A percentile compares a stretch with the other conserved stretches of the same genome.
These are phyloP conservation scores for Talaromyces borbonicus DNA, from an alignment of 495 filamentous ascomycete species.

Conservation along the genomic window DNA sequence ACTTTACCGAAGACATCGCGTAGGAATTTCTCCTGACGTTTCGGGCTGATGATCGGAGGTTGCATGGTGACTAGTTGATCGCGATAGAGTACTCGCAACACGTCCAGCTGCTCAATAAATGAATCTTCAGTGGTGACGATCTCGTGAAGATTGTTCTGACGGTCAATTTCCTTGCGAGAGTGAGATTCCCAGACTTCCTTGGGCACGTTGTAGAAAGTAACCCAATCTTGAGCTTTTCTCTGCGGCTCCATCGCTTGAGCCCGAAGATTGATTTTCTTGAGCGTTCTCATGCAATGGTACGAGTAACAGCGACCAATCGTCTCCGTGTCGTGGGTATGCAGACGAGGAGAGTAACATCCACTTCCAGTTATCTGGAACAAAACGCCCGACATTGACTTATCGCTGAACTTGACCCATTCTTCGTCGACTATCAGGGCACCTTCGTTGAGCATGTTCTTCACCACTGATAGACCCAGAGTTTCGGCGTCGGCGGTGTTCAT, in stretches of 20 bases:
- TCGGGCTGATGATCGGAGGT: slow-evolving; percentile 71
- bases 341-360: slow-evolving; percentile 77
- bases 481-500: slow-evolving; percentile 99
- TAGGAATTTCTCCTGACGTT: slow-evolving; percentile 67
- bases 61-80: slow-evolving; percentile 66
- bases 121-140: slow-evolving; percentile 89
- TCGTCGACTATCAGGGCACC: slow-evolving; percentile 80
- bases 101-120: slow-evolving; percentile 79
- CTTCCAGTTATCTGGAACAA: slow-evolving; percentile 87
- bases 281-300: slow-evolving; percentile 82
- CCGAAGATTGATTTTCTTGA: slow-evolving; percentile 86
- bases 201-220: slow-evolving; percentile 77
- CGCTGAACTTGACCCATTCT: slow-evolving; percentile 93
- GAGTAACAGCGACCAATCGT: slow-evolving; percentile 76
- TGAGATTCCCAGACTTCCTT: slow-evolving; percentile 60
- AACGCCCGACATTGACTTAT: slow-evolving; percentile 69
- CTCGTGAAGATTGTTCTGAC: slow-evolving; percentile 92
- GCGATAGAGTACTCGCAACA: slow-evolving; percentile 75
- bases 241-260: slow-evolving; percentile 58
- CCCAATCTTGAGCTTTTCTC: slow-evolving; percentile 74
- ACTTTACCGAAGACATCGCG: slow-evolving; percentile 81
- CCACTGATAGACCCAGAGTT: slow-evolving; percentile 67
- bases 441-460: slow-evolving; percentile 68
- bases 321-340: slow-evolving; percentile 65
- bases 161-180: slow-evolving; percentile 78